Percentiles rank a stretch among this genome's conserved stretches.
Conservation (phyloP, 2,329 filamentous ascomycete species). For the Paracorniculantispora psalliotae region DNA sequence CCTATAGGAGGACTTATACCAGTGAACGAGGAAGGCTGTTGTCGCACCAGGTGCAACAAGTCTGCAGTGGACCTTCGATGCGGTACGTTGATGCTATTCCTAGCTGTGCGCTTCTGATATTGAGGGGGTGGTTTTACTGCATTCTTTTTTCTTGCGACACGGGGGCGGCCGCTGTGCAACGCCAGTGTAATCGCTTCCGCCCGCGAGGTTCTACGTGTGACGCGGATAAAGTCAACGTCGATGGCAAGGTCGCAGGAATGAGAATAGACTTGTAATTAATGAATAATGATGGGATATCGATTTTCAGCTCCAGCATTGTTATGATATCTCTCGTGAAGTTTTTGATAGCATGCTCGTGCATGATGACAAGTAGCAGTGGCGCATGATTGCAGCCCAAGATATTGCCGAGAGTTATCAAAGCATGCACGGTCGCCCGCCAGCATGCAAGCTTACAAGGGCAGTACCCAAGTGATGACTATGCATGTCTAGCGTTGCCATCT, state of each 20-base stretch:
- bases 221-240: neutral
- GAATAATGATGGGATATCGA: neutral
- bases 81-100: neutral
- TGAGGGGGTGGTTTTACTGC: neutral
- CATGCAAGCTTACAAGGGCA: neutral
- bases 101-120: neutral
- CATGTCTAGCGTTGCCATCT: neutral
- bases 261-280: neutral
- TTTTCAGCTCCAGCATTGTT: too few species aligned
- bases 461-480: neutral
- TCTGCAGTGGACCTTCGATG: neutral
- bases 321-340: too few species aligned
- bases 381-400: neutral
- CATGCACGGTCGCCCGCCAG: neutral
- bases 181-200: neutral
- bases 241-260: neutral
- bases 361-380: neutral
- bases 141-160: neutral
- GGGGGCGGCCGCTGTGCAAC: neutral
- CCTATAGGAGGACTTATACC: neutral
- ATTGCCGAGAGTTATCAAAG: too few species aligned
- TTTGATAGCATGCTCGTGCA: neutral
- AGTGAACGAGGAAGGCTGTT: neutral
- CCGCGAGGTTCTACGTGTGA: neutral
- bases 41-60: neutral